Percentiles rank a stretch among this genome's conserved stretches.
Evolutionary conservation across 352 stramenopile species (phyloP).

Genomic region (Phytophthora hybrid): DNA sequence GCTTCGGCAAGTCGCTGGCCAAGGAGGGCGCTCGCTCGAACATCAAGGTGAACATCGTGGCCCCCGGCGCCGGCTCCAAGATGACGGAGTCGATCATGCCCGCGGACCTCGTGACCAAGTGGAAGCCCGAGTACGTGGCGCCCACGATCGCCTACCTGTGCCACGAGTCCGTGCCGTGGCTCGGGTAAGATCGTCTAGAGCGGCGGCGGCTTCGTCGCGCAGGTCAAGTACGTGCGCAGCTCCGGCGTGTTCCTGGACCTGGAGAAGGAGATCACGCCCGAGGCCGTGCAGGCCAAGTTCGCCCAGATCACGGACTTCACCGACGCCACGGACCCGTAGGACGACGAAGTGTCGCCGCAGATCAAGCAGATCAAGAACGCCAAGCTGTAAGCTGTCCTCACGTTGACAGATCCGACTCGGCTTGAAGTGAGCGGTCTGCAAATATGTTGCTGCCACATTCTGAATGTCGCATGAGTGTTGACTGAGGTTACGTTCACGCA

Average conservation of each 20-base stretch:
- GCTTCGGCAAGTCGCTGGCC: constrained; percentile 92
- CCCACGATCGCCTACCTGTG: constrained; percentile 88
- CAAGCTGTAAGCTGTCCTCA: constrained; percentile 64
- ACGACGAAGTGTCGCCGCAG: constrained; percentile 80
- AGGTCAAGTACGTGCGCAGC: constrained; percentile 86
- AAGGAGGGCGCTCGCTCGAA: constrained; percentile 84
- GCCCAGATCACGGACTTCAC: constrained; percentile 81
- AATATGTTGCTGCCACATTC: too few species aligned
- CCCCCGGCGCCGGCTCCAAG: constrained; percentile 83
- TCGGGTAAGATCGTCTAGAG: constrained; percentile 87
- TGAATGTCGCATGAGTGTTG: too few species aligned
- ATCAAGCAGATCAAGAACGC: constrained; percentile 80
- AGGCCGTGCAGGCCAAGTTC: constrained; percentile 83
- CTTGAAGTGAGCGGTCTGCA: constrained; percentile 6
- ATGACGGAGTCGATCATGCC: constrained; percentile 91
- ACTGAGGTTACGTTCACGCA: too few species aligned
- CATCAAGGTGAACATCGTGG: constrained; percentile 92
- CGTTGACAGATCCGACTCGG: constrained; percentile 6
- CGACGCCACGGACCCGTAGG: constrained; percentile 78
- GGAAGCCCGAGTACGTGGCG: constrained; percentile 91
- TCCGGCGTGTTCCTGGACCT: constrained; percentile 76
- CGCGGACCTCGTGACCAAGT: constrained; percentile 79
- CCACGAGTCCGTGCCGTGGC: constrained; percentile 81
- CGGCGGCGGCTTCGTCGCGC: constrained; percentile 82
- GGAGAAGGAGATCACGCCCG: constrained; percentile 75